Evolutionary conservation across 2,329 filamentous ascomycete genomes (phyloP), one percentile per base, ranked within the genome.

Genomic region (Aspergillus felis): DNA sequence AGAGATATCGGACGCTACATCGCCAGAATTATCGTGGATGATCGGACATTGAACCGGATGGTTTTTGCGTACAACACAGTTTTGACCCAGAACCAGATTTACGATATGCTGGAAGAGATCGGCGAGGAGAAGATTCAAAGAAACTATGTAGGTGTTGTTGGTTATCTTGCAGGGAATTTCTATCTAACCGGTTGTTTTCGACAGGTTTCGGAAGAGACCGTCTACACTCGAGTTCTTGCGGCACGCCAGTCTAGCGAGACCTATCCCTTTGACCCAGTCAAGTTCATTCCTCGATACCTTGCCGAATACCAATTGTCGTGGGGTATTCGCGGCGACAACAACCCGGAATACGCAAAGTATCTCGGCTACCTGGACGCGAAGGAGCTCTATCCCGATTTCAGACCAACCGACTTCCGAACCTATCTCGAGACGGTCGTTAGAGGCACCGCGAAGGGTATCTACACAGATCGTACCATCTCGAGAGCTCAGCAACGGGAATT

Each of bases 1-100:
- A 66, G 77, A n/a, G 83, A 86, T 60, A 76, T 85, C 54, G 83
- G 83, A 4, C 69, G 66, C 49, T 84, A 78, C 57, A 76, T 82
- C 9, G 82, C 80, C 0, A 66, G 70, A 20, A 81, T 86, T 60
- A 77, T 85, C 35, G 63, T 66, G 1, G 83, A 85, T 57, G 71
- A 76, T 3, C 69, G 81, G 12, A 85, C 84, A 3, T 55, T 85
- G 50, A 85, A 85, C 69, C 76, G 77, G 61, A 74, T 69, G 54
- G 79, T 85, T 2, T 76, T 82, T 53, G 74, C 75, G 4, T 82
- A 81, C 61, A 77, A 75, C 57, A 78, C 82, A 48, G 68, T 80
- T 1, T 64, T 73, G 53, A 76, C 74, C 0, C 74, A 78, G 64
- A 81, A 81, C 52, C 64, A 83, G 52, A 76, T 84, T 4, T 77